Percentiles rank a stretch among this genome's conserved stretches.
Evolutionary conservation across 352 stramenopile species (phyloP).

Genomic region (Peronospora destructor): DNA sequence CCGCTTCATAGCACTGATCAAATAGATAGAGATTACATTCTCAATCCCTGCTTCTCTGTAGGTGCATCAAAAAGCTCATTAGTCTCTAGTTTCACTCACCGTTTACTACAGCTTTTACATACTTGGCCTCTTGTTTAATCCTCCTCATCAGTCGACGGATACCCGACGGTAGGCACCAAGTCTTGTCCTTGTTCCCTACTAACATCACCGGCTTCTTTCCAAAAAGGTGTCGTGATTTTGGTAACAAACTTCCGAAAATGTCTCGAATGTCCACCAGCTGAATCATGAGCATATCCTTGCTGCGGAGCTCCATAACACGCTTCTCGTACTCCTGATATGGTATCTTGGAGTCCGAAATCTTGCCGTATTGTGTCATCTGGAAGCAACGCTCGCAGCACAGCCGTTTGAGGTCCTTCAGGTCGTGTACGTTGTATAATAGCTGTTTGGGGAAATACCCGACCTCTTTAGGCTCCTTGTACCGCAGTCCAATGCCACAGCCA

Average conservation of each 20-base stretch:
- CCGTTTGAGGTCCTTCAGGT: slow-evolving; percentile 69
- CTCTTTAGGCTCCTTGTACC: slow-evolving; percentile 50
- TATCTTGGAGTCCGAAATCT: slow-evolving; percentile 79
- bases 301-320: slow-evolving; percentile 75
- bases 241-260: slow-evolving; percentile 83
- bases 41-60: slow-evolving; percentile 58
- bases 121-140: slow-evolving; percentile 75
- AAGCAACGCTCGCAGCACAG: slow-evolving; percentile 83
- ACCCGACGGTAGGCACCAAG: slow-evolving; percentile 73
- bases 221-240: slow-evolving; percentile 79
- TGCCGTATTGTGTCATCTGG: slow-evolving; percentile 83
- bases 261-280: slow-evolving; percentile 90
- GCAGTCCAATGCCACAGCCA: slow-evolving; percentile 74
- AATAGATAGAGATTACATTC: slow-evolving; percentile 71
- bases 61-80: slow-evolving; percentile 1
- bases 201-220: slow-evolving; percentile 88
- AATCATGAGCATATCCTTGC: slow-evolving; percentile 87
- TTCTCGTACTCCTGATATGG: slow-evolving; percentile 85
- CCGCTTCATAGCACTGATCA: slow-evolving; percentile 81
- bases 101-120: background rate
- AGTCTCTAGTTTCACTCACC: slow-evolving; percentile 1
- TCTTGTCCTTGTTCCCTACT: slow-evolving; percentile 89
- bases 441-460: slow-evolving; percentile 67
- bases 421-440: slow-evolving; percentile 51
- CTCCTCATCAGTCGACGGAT: slow-evolving; percentile 72